Evolutionary conservation across 2,329 filamentous ascomycete species (phyloP), one percentile per base, ranked within the genome.

Genomic region (Paecilomyces formosus): DNA sequence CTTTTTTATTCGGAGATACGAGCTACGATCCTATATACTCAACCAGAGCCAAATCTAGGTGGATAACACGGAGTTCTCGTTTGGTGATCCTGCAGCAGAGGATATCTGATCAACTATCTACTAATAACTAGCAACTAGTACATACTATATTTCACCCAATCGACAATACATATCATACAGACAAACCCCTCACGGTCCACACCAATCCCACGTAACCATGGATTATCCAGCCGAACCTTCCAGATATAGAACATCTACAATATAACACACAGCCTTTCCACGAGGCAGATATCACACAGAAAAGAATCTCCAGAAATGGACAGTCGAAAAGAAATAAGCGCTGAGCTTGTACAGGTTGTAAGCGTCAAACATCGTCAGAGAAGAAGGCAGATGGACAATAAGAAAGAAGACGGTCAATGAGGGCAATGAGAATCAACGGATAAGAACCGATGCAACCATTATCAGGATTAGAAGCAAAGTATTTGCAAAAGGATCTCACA

Each of bases 371-470:
- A n/a, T 45, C 39, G 39, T 45, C 9, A 18, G 3, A 7, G 39
- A 45, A 21, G 39, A 45, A 45, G 39, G 39, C 39, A 45, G 30
- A 31, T 31, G n/a, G 39, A 22, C 13, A 26, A 56, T 45, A 58
- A 18, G 31, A 53, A 52, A 53, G 57, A 28, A 61, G 55, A 50
- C 24, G 8, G 55, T 49, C 11, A 53, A 57, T 26, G 39, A 45
- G 39, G 39, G 39, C n/a, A 45, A 18, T 7, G 39, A 45, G n/a
- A n/a, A 45, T n/a, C 9, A 21, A 45, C 39, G 39, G 39, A 18
- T 18, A 45, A 18, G n/a, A 45, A 2, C 39, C 18, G n/a, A 45
- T 45, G n/a, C 39, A n/a, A 18, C 39, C 9, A 45, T 45, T 45
- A 21, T 45, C 39, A 6, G 39, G 15, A 45, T 45, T 45, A 45